Evolutionary conservation across 441 rosid species (phyloP).

Genomic region (Jatropha multifida): DNA sequence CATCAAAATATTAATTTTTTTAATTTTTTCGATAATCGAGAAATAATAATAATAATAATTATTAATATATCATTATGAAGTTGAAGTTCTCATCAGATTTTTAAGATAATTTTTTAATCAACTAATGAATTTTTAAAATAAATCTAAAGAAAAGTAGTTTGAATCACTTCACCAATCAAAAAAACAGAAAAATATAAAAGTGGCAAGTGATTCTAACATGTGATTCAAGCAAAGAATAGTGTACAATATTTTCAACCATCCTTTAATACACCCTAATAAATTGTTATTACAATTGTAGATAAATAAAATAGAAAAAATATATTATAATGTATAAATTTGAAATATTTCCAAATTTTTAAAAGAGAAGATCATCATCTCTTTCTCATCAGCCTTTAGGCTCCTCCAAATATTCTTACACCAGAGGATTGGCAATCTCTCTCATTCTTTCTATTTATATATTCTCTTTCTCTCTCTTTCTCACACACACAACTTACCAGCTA

Average conservation of each 20-base stretch:
- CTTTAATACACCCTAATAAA: neutral
- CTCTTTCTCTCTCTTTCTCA: constrained; percentile 23
- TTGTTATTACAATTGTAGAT: neutral
- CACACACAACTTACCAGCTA: constrained; percentile 27
- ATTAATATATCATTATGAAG: too few relatives aligned
- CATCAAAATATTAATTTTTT: too few relatives aligned
- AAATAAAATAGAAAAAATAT: neutral
- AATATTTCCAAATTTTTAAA: neutral
- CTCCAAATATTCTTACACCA: constrained; percentile 59
- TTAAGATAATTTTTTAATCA: neutral
- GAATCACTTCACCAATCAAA: neutral
- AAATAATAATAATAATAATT: too few relatives aligned
- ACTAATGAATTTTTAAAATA: neutral
- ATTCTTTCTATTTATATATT: constrained; percentile 21
- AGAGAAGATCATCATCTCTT: constrained; percentile 30
- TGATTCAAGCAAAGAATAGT: constrained; percentile 18
- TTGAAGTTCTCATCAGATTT: neutral
- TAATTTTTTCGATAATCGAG: too few relatives aligned
- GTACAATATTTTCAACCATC: neutral
- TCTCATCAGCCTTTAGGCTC: constrained; percentile 42
- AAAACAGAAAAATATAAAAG: neutral
- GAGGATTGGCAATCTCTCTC: constrained; percentile 48
- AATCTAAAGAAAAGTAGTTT: neutral
- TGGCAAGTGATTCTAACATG: constrained; percentile 9
- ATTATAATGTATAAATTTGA: neutral